A percentile compares a stretch with the other conserved stretches of the same genome.
phyloP scores from a whole-genome alignment of 2,329 filamentous ascomycete genomes.

The Aphanocladium album region DNA sequence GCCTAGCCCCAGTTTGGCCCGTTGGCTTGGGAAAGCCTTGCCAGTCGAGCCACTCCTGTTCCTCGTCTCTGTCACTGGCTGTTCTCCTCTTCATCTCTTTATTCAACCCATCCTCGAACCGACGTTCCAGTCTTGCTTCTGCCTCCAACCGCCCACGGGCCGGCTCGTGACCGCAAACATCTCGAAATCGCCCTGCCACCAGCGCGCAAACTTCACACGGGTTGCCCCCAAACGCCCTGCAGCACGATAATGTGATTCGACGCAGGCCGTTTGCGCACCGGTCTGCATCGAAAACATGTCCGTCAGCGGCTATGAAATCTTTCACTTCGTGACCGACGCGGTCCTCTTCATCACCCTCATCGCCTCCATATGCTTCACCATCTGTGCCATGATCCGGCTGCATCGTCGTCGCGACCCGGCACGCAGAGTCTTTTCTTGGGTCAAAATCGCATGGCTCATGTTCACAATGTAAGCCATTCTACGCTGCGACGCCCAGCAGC shows the following conservation, averaged over 20 bases:
- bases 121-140: not conserved
- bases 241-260: constrained; percentile 7
- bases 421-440: constrained; percentile 12
- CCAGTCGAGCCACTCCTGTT: not conserved
- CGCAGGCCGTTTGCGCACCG: constrained; percentile 5
- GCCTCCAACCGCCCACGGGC: not conserved
- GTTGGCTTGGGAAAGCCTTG: not conserved
- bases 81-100: not conserved
- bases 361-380: constrained; percentile 8
- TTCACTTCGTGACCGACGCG: constrained; percentile 8
- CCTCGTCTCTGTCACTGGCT: not conserved
- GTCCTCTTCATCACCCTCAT: constrained; percentile 6
- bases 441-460: constrained; percentile 10
- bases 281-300: constrained; percentile 9
- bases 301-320: constrained; percentile 7
- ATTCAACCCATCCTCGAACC: not conserved
- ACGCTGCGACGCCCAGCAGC: not conserved
- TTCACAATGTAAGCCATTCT: not conserved
- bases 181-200: not conserved
- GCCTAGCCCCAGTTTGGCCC: not conserved
- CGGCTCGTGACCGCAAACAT: not conserved
- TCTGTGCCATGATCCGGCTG: constrained; percentile 4
- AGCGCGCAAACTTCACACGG: not conserved
- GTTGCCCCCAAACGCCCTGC: not conserved
- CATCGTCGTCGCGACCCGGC: constrained; percentile 10